Percentiles rank a stretch among this genome's conserved stretches.
Evolutionary conservation across 2,329 filamentous ascomycete genomes (phyloP).

Genomic region (Zarea fungicola): DNA sequence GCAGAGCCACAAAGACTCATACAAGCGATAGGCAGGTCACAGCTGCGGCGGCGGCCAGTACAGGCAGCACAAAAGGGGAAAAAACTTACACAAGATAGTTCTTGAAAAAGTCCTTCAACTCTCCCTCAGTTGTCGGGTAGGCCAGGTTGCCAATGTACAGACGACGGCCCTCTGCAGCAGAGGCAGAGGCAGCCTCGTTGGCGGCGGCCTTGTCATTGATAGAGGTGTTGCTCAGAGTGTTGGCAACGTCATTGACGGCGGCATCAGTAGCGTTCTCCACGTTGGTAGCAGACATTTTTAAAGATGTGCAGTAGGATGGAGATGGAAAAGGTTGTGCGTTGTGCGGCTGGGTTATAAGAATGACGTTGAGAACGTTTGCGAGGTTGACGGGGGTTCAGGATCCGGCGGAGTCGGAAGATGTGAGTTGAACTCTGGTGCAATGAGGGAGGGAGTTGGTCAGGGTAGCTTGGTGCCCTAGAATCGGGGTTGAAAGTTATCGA

Average conservation of each 20-base stretch:
- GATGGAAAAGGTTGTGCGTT: slow-evolving; percentile 36
- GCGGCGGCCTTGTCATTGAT: slow-evolving; percentile 57
- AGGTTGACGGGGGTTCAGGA: slow-evolving; percentile 31
- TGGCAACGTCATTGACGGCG: slow-evolving; percentile 74
- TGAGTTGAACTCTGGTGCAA: slow-evolving; percentile 66
- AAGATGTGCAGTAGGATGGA: slow-evolving; percentile 29
- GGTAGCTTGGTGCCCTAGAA: slow-evolving; percentile 91
- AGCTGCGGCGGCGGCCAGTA: not conserved
- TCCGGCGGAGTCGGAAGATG: slow-evolving; percentile 24
- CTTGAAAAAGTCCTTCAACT: slow-evolving; percentile 99
- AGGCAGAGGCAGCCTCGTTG: slow-evolving; percentile 90
- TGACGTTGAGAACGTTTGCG: slow-evolving; percentile 42
- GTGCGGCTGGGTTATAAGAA: slow-evolving; percentile 43
- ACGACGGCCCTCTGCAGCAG: slow-evolving; percentile 96
- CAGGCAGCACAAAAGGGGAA: not conserved
- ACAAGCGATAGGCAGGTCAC: not conserved
- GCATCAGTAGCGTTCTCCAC: slow-evolving; percentile 60
- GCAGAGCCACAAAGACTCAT: not conserved
- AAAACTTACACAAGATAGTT: slow-evolving; percentile 92
- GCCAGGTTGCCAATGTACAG: slow-evolving; percentile 99
- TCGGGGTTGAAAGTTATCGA: slow-evolving; percentile 34
- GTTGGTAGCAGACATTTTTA: slow-evolving; percentile 74
- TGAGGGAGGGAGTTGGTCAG: slow-evolving; percentile 54
- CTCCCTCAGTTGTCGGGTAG: slow-evolving; percentile 99
- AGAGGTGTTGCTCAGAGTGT: slow-evolving; percentile 66